phyloP scores from a whole-genome alignment of 495 filamentous ascomycete species.

The Symbiotaphrina buchneri region DNA sequence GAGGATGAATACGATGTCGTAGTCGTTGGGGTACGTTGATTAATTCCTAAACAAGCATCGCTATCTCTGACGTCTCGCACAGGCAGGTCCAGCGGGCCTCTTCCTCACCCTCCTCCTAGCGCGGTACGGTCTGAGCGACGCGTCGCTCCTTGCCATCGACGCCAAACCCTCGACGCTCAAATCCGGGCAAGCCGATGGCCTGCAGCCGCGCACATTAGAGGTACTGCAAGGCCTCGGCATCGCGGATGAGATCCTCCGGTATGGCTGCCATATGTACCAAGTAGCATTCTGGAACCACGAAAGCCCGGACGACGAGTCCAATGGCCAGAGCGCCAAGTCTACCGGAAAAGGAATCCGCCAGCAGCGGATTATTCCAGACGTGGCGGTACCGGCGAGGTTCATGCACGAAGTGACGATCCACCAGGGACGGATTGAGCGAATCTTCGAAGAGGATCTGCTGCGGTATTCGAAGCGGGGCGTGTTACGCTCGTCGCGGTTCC shows the following conservation, averaged over 20 bases:
- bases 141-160: too few relatives aligned
- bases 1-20: too few relatives aligned
- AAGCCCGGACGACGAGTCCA: constrained; percentile 10
- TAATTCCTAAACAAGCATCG: too few relatives aligned
- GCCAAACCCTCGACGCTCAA: constrained; percentile 37
- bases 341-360: not conserved
- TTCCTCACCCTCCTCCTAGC: too few relatives aligned
- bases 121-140: too few relatives aligned
- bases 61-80: too few relatives aligned
- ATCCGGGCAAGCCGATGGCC: constrained; percentile 54
- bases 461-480: too few relatives aligned
- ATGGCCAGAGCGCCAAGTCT: too few relatives aligned
- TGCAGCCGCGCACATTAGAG: constrained; percentile 60
- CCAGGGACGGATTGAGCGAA: constrained; percentile 48
- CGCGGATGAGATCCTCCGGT: constrained; percentile 34
- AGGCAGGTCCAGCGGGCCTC: too few relatives aligned
- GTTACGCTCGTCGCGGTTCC: too few relatives aligned
- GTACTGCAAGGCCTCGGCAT: constrained; percentile 49
- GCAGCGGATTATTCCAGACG: constrained; percentile 35
- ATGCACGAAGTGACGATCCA: constrained; percentile 51
- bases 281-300: constrained; percentile 58
- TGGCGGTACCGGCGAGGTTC: too few relatives aligned
- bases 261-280: constrained; percentile 46
- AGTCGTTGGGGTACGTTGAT: too few relatives aligned
- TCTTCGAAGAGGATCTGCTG: constrained; percentile 44